phyloP scores from a whole-genome alignment of 257 asterid genomes.

The Gynochthodes officinalis region DNA sequence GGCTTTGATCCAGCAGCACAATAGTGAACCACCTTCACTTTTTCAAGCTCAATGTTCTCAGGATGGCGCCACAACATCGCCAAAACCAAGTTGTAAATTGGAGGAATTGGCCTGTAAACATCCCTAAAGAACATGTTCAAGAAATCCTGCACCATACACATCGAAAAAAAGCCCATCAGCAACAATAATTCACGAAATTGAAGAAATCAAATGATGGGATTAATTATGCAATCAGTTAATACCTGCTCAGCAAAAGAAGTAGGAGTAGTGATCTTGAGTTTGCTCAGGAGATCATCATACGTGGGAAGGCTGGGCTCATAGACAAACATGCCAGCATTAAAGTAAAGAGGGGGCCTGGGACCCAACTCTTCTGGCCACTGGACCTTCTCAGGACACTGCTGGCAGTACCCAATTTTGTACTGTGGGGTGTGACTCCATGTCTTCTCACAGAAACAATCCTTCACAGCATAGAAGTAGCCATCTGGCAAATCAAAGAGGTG shows the following conservation, averaged over 20 bases:
- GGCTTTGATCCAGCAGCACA: slow-evolving; percentile 92
- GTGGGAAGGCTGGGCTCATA: slow-evolving; percentile 17
- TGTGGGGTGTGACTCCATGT: slow-evolving; percentile 30
- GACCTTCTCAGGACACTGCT: slow-evolving; percentile 26
- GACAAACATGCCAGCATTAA: slow-evolving; percentile 30
- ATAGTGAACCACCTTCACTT: slow-evolving; percentile 71
- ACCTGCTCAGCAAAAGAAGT: slow-evolving; percentile 31
- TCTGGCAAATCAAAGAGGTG: slow-evolving; percentile 24
- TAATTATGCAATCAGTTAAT: neutral
- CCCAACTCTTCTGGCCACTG: slow-evolving; percentile 25
- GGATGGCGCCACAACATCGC: slow-evolving; percentile 92
- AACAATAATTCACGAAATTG: neutral
- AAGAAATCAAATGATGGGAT: neutral
- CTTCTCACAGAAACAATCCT: slow-evolving; percentile 29
- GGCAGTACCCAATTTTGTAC: slow-evolving; percentile 28
- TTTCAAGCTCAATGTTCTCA: slow-evolving; percentile 45
- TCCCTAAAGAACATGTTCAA: slow-evolving; percentile 72
- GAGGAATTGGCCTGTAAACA: slow-evolving; percentile 46
- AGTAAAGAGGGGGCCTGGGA: slow-evolving; percentile 20
- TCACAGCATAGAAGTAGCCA: slow-evolving; percentile 21
- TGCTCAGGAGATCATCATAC: slow-evolving; percentile 22
- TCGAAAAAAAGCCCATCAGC: neutral
- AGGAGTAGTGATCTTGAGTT: slow-evolving; percentile 20
- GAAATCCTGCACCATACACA: slow-evolving; percentile 42
- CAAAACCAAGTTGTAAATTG: slow-evolving; percentile 56